Evolutionary conservation across 257 asterid genomes (phyloP), one percentile per base, ranked within the genome.

Genomic region (Voacanga thouarsii): DNA sequence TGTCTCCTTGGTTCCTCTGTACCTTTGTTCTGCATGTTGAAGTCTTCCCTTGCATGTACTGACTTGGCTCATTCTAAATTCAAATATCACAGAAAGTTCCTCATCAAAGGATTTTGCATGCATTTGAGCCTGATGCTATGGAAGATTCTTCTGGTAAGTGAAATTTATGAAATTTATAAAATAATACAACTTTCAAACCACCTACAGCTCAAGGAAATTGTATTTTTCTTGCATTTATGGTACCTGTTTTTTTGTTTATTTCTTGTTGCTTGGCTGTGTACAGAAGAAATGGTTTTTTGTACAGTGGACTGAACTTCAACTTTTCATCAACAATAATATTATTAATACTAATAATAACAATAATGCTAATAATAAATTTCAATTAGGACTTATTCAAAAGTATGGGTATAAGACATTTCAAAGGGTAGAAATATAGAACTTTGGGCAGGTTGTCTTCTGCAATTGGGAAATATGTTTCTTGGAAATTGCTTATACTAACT

Each of bases 81-180:
- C 74, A 74, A 68, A 30, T 55, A 71, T 74, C 85, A 73, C 80
- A 93, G 96, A 89, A 84, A 59, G 64, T 77, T 81, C 78, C 81
- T 81, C 69, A 76, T 41, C 77, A 66, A 79, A 90, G 80, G 45
- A 75, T 80, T 75, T 91, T 92, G 87, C 96, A 92, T 83, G 96
- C 90, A 79, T 94, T 81, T 81, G 95, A 90, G 82, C 91, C 89
- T 73, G 96, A 90, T 75, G 81, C 81, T 71, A 74, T 76, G 6
- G 77, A 79, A 74, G 87, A 89, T 80, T 82, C 90, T 77, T 77
- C 84, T 72, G 91, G 97, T 92, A 74, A 87, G 94, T 80, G 45
- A 51, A 64, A 15, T 51, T 19, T 39, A 30, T 41, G 9, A 41
- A 8, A 1, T 21, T n/a, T n/a, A n/a, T n/a, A n/a, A n/a, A n/a